Base-by-base conservation (phyloP, 2,329 filamentous ascomycete species). In the Cladosporium sp. region DNA sequence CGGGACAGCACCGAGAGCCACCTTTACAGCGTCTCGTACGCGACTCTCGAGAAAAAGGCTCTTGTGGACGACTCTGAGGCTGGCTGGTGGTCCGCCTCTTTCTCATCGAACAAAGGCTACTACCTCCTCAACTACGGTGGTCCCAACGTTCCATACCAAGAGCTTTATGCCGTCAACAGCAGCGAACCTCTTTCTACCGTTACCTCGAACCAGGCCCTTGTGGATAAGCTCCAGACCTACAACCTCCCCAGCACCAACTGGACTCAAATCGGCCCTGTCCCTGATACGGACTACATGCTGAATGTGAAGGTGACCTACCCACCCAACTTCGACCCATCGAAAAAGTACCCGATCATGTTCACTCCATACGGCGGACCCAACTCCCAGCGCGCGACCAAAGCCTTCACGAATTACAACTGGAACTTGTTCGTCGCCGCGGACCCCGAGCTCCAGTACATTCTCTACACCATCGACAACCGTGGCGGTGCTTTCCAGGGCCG, bases 361-460 rank as follows among this genome's bases (percentile, higher is more conserved):
- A 84, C 82, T 1, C 85, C 85, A 0, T 89, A 89, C 68, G 86
- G 86, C 19, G 86, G 86, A 0, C 86, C 86, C 0, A 82, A 81
- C 58, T 80, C 84, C 0, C 86, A 89, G 64, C 74, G 82, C 60
- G 84, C 86, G 1, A 72, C 66, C 56, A 87, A 88, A 69, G 66
- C 70, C 1, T 87, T 83, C 72, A 75, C 77, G 56, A 57, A 77
- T 0, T 75, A 84, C 24, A 76, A 77, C 63, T 89, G 83, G 82
- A 79, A 80, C 49, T 77, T 81, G 0, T 89, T 88, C 71, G 80
- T 89, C 45, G 75, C 83, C 0, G 87, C 84, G 0, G 85, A 89
- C 63, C 83, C 84, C 0, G 85, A 88, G 60, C 80, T 89, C 0
- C 78, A 87, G 66, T 89, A 83, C 72, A 81, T 88, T 51, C 82